Evolutionary conservation across 2,329 filamentous ascomycete genomes (phyloP).

Genomic region (Aureobasidium vineae): DNA sequence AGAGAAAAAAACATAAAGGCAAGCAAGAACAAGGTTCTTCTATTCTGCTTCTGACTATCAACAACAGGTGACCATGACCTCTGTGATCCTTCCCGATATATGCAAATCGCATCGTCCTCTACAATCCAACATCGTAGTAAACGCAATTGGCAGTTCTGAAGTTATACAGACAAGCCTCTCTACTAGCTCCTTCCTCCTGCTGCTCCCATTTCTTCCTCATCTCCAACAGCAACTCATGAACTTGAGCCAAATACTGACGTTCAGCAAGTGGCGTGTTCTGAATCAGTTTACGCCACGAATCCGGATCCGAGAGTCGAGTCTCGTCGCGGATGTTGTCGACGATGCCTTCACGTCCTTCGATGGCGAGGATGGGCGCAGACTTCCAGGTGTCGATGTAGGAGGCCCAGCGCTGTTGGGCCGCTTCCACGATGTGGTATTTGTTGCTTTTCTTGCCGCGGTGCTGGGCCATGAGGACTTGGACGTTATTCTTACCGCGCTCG

Average conservation of each 20-base stretch:
- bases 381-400: constrained; percentile 68
- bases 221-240: constrained; percentile 70
- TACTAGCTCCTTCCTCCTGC: constrained; percentile 45
- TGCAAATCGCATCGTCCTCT: not conserved
- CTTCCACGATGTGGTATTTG: constrained; percentile 79
- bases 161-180: constrained; percentile 87
- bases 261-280: constrained; percentile 75
- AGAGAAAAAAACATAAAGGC: no score
- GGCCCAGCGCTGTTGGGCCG: constrained; percentile 58
- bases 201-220: constrained; percentile 57
- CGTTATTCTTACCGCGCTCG: constrained; percentile 60
- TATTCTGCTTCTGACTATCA: not conserved
- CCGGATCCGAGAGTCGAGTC: constrained; percentile 73
- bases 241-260: constrained; percentile 76
- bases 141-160: constrained; percentile 81
- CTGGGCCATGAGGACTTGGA: constrained; percentile 78
- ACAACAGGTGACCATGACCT: not conserved
- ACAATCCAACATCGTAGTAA: constrained; percentile 72
- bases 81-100: not conserved
- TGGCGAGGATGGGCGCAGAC: constrained; percentile 76
- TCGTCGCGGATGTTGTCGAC: constrained; percentile 69
- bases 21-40: no score
- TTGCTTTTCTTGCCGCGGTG: constrained; percentile 91
- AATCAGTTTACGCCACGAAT: constrained; percentile 79
- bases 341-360: constrained; percentile 82